These are phyloP conservation scores for Penicillium soppii DNA, from an alignment of 495 filamentous ascomycete species.

Conservation along the genomic window DNA sequence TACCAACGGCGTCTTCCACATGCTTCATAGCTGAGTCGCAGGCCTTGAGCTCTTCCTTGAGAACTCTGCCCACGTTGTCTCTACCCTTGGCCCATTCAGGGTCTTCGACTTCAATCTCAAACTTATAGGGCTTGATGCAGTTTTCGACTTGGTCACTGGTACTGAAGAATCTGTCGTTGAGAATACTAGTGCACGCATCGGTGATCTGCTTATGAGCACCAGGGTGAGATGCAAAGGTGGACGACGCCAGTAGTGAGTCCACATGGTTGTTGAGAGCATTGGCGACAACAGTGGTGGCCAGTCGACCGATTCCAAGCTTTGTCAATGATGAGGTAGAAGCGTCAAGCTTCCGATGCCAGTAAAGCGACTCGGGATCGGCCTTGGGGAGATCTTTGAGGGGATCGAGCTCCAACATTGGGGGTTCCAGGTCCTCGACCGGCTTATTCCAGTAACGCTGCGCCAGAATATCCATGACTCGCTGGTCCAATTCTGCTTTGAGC, in stretches of 20 bases:
- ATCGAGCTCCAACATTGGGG: slow-evolving; percentile 64
- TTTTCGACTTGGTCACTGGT: slow-evolving; percentile 99
- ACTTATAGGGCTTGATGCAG: slow-evolving; percentile 99
- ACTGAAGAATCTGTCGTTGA: slow-evolving; percentile 93
- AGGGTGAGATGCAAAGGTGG: slow-evolving; percentile 85
- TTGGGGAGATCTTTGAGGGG: slow-evolving; percentile 75
- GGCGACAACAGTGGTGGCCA: slow-evolving; percentile 88
- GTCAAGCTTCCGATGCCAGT: slow-evolving; percentile 94
- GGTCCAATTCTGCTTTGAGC: slow-evolving; percentile 88
- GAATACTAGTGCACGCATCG: slow-evolving; percentile 80
- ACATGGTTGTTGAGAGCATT: slow-evolving; percentile 83
- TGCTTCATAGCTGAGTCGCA: slow-evolving; percentile 76
- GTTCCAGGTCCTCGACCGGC: slow-evolving; percentile 73
- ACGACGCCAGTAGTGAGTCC: slow-evolving; percentile 71
- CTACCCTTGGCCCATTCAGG: slow-evolving; percentile 82
- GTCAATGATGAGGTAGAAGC: slow-evolving; percentile 87
- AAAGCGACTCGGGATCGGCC: slow-evolving; percentile 75
- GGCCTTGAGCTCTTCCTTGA: slow-evolving; percentile 80
- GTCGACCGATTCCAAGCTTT: slow-evolving; percentile 86
- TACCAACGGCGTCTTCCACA: slow-evolving; percentile 72
- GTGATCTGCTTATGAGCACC: slow-evolving; percentile 88
- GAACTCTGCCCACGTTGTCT: slow-evolving; percentile 70
- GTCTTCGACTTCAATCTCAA: slow-evolving; percentile 90
- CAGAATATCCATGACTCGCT: slow-evolving; percentile 92
- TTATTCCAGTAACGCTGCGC: slow-evolving; percentile 97